Evolutionary conservation across 2,329 filamentous ascomycete species (phyloP), one percentile per base, ranked within the genome.

Genomic region (Pseudocercospora pini-densiflorae): DNA sequence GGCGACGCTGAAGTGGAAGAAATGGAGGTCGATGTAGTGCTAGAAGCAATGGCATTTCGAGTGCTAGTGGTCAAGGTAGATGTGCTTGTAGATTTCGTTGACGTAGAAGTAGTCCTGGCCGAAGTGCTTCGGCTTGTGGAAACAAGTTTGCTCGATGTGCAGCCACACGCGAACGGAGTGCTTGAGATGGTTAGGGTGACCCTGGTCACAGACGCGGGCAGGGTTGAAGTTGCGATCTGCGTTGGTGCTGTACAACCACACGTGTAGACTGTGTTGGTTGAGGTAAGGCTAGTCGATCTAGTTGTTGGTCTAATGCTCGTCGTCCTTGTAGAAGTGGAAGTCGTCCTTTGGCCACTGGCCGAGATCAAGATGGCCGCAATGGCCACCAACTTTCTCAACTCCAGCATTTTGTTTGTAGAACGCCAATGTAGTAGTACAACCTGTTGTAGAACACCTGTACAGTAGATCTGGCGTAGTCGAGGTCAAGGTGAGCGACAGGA

Each of bases 161-260:
- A 64, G 7, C 57, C 57, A 31, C 62, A 64, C 14, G 57, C 55
- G 16, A 60, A 64, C 8, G 23, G 23, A n/a, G 23, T 27, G 16
- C 51, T 27, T 1, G 14, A 24, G 19, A 55, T 55, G 5, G 23
- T 55, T 9, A 24, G 23, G 8, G 51, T 27, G 14, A 24, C 21
- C 23, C 45, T 64, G 5, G 62, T 53, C 3, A 45, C 31, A 9
- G 62, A 27, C 23, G 21, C n/a, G 16, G 57, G 21, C 16, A 57
- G 23, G 2, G 55, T 60, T 1, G 51, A 59, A 8, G 55, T 64
- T 9, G 57, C 40, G 23, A 60, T 23, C 12, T 57, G 43, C 10
- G 62, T 64, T 3, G 62, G 62, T n/a, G 55, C 14, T 24, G 51
- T 55, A 33, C 62, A 64, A 14, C 47, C 62, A n/a, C 62, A 64